Percentiles rank a stretch among this genome's conserved stretches.
phyloP scores from a whole-genome alignment of 148 eudicot species.

The Camellia sinensis region DNA sequence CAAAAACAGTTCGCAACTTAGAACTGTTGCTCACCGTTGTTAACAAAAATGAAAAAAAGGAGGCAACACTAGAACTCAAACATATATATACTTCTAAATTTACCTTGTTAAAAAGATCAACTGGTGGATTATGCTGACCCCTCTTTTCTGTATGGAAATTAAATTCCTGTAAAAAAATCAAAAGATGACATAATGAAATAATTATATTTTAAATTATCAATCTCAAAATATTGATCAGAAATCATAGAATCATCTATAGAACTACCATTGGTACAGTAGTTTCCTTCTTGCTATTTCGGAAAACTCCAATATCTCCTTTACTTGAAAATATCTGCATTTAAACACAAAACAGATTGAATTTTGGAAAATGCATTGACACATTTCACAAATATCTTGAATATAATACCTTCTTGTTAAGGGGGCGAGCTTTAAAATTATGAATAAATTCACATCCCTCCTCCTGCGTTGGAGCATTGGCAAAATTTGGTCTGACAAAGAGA shows the following conservation, averaged over 20 bases:
- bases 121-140: constrained; percentile 57
- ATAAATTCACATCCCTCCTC: constrained; percentile 34
- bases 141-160: constrained; percentile 66
- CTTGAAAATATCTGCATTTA: constrained; percentile 67
- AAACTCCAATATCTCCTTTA: constrained; percentile 78
- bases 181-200: not conserved
- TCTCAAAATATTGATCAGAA: not conserved
- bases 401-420: constrained; percentile 67
- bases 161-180: constrained; percentile 50
- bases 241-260: not conserved
- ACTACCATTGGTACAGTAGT: constrained; percentile 72
- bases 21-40: no score
- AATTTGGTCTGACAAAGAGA: constrained; percentile 35
- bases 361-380: no score
- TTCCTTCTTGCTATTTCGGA: constrained; percentile 67
- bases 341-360: not conserved
- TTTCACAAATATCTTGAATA: not conserved
- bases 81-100: not conserved
- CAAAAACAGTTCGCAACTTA: not conserved
- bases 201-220: not conserved
- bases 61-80: not conserved
- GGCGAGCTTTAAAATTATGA: constrained; percentile 69
- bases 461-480: constrained; percentile 30
- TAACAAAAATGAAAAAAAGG: not conserved
- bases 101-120: constrained; percentile 88